Conservation (phyloP, 257 asterid species). For the Forsythia viridissima region DNA sequence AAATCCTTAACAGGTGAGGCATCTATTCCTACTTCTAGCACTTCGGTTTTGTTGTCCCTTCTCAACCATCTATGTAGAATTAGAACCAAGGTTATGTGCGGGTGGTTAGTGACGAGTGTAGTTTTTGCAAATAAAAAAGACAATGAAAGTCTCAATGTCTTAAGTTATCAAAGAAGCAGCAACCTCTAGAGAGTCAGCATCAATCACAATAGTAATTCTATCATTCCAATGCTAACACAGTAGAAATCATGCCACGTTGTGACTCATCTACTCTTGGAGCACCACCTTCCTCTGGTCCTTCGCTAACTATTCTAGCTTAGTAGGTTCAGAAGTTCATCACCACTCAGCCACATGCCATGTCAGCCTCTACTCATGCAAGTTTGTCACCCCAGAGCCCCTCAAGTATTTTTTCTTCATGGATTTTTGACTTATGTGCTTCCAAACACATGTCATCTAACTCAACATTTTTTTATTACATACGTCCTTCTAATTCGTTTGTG, state of each 20-base stretch:
- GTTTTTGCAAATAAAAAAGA: too few relatives aligned
- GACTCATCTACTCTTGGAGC: neutral
- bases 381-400: neutral
- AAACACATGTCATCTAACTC: neutral
- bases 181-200: too few relatives aligned
- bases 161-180: neutral
- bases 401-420: neutral
- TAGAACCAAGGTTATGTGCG: neutral
- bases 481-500: neutral
- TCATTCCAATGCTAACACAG: too few relatives aligned
- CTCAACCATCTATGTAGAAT: too few relatives aligned
- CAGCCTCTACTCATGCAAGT: neutral
- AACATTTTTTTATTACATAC: neutral
- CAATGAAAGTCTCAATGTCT: neutral
- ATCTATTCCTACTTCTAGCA: neutral
- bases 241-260: too few relatives aligned
- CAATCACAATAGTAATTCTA: too few relatives aligned
- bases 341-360: neutral
- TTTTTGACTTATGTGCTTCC: neutral
- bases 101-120: neutral
- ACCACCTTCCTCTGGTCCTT: neutral
- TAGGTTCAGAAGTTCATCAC: neutral
- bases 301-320: neutral
- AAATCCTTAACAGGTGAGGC: neutral
- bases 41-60: neutral